phyloP scores from a whole-genome alignment of 345 rosid genomes.

The Melaleuca quinquenervia region DNA sequence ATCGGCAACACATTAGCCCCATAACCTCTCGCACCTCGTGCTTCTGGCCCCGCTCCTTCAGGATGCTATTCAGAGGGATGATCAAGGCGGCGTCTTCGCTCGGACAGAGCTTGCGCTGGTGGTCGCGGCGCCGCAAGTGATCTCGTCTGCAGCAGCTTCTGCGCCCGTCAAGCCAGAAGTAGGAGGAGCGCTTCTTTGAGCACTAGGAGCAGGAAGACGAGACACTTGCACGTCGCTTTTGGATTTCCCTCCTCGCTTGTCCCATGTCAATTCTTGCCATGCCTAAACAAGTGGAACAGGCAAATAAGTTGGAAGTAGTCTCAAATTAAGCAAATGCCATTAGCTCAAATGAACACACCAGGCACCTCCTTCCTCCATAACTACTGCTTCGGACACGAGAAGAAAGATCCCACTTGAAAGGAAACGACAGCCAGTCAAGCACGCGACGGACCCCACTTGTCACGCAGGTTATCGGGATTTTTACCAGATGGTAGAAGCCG shows the following conservation, averaged over 20 bases:
- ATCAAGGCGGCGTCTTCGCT: background rate
- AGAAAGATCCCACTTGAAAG: background rate
- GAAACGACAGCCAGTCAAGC: slow-evolving; percentile 63
- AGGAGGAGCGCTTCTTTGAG: slow-evolving; percentile 10
- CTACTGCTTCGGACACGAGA: background rate
- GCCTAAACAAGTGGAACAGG: background rate
- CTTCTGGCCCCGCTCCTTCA: background rate
- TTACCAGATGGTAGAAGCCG: slow-evolving; percentile 81
- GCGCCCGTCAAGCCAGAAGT: background rate
- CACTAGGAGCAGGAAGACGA: slow-evolving; percentile 31
- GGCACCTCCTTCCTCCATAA: background rate
- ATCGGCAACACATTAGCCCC: no score
- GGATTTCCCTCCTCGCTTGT: slow-evolving; percentile 68
- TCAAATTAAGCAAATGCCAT: background rate
- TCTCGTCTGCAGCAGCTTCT: slow-evolving; percentile 28
- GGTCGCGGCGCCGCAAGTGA: slow-evolving; percentile 58
- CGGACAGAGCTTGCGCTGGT: slow-evolving; percentile 12
- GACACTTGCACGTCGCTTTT: slow-evolving; percentile 30
- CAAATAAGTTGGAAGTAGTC: background rate
- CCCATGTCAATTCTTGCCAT: slow-evolving; percentile 52
- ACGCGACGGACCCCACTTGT: slow-evolving; percentile 93
- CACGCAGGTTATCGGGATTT: slow-evolving; percentile 63
- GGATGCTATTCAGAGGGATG: background rate
- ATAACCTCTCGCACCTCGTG: background rate
- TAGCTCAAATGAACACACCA: background rate